phyloP scores from a whole-genome alignment of 352 stramenopile genomes.

The Pythium insidiosum region DNA sequence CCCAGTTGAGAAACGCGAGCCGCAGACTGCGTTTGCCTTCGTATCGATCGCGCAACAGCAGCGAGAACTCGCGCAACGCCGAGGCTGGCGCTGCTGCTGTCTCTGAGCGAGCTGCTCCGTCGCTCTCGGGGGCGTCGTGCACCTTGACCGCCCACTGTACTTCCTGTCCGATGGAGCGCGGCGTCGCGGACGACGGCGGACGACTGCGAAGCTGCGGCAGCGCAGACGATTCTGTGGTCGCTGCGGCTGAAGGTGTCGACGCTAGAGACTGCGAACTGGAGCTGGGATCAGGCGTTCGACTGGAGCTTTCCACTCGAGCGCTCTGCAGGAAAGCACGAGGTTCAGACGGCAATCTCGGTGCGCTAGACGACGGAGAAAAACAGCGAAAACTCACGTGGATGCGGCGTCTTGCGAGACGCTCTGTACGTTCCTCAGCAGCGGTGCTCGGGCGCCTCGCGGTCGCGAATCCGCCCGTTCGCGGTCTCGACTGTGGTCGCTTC shows the following conservation, averaged over 20 bases:
- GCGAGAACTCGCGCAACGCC: constrained; percentile 23
- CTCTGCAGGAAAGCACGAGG: constrained; percentile 4
- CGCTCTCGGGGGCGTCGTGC: neutral
- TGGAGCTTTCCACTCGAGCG: constrained; percentile 8
- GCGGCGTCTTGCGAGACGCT: neutral
- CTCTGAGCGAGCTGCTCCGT: no score
- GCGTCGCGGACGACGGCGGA: no score
- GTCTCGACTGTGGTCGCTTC: neutral
- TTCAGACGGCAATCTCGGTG: neutral
- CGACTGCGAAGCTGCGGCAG: constrained; percentile 3
- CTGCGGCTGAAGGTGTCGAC: no score
- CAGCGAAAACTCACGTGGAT: constrained; percentile 6
- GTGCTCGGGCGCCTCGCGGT: no score
- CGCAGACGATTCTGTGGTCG: neutral
- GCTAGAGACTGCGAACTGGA: neutral
- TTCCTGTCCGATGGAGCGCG: no score
- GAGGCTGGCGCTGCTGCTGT: neutral
- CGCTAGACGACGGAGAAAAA: no score
- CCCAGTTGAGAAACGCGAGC: constrained; percentile 48
- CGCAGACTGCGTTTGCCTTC: constrained; percentile 47
- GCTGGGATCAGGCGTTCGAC: neutral
- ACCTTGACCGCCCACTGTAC: constrained; percentile 38
- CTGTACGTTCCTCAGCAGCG: no score
- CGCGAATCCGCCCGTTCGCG: no score
- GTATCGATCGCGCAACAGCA: constrained; percentile 43